A percentile compares a stretch with the other conserved stretches of the same genome.
These are phyloP conservation scores for Articulospora tetracladia DNA, from an alignment of 495 filamentous ascomycete species.

Conservation along the genomic window DNA sequence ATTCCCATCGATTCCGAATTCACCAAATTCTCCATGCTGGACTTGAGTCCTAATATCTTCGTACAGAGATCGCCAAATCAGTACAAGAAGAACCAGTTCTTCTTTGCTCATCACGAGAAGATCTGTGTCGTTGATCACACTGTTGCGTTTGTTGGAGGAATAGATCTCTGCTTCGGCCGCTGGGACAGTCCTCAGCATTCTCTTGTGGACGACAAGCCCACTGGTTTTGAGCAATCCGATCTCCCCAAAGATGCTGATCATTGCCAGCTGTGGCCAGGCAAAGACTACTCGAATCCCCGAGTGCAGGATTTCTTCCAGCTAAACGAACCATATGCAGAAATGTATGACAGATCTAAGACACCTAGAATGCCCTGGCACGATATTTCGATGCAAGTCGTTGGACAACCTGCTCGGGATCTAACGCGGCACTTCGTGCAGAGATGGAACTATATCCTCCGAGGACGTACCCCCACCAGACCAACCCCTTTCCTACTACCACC, in stretches of 20 bases:
- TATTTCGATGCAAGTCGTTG: slow-evolving; percentile 97
- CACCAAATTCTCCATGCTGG: slow-evolving; percentile 94
- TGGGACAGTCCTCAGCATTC: slow-evolving; percentile 96
- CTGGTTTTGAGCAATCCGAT: slow-evolving; percentile 78
- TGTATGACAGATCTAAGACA: slow-evolving; percentile 88
- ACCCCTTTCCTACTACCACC: slow-evolving; percentile 92
- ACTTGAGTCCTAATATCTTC: slow-evolving; percentile 93
- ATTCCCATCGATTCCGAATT: slow-evolving; percentile 99
- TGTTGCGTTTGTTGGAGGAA: slow-evolving; percentile 91
- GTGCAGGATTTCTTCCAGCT: slow-evolving; percentile 93
- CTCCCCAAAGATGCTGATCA: slow-evolving; percentile 87
- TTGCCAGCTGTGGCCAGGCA: slow-evolving; percentile 95
- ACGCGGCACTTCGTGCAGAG: slow-evolving; percentile 97
- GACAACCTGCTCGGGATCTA: slow-evolving; percentile 90
- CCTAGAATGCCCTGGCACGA: slow-evolving; percentile 99
- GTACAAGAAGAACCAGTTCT: slow-evolving; percentile 98
- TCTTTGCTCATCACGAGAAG: slow-evolving; percentile 99
- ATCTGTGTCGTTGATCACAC: slow-evolving; percentile 94
- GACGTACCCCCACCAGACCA: slow-evolving; percentile 88
- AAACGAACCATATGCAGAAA: slow-evolving; percentile 95
- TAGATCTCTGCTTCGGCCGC: slow-evolving; percentile 95
- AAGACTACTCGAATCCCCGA: slow-evolving; percentile 97
- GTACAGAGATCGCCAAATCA: slow-evolving; percentile 96
- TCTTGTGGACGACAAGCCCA: slow-evolving; percentile 88
- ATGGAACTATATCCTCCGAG: slow-evolving; percentile 96